These are phyloP conservation scores for Thalassiosira profunda DNA, from an alignment of 108 stramenopile genomes.

Conservation along the genomic window DNA sequence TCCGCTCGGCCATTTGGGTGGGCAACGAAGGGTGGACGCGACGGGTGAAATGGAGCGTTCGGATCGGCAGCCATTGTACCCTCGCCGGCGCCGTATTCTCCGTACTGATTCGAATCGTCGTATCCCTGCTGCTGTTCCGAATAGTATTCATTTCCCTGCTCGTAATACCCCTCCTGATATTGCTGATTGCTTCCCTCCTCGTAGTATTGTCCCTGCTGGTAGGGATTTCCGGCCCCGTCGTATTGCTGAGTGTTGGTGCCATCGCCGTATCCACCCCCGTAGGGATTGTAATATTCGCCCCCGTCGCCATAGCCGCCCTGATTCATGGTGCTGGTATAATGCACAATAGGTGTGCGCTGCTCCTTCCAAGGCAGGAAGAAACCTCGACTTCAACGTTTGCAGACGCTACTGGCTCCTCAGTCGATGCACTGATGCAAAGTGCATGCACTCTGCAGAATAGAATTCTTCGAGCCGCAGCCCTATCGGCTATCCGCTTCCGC, in stretches of 20 bases:
- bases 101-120: background rate
- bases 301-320: constrained; percentile 7
- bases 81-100: background rate
- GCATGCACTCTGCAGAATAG: too few species aligned
- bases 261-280: constrained; percentile 1
- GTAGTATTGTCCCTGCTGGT: too few species aligned
- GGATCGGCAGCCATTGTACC: background rate
- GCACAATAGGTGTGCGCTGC: too few species aligned
- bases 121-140: background rate
- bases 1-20: constrained; percentile 20
- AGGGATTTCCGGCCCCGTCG: too few species aligned
- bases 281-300: background rate
- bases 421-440: too few species aligned
- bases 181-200: constrained; percentile 1
- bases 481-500: too few species aligned
- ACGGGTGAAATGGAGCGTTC: constrained; percentile 19
- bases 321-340: too few species aligned
- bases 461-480: too few species aligned
- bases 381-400: too few species aligned
- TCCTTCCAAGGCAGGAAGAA: too few species aligned
- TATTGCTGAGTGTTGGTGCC: constrained; percentile 4
- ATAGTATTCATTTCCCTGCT: constrained; percentile 3
- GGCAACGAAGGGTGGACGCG: constrained; percentile 20
- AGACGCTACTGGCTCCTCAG: too few species aligned
- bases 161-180: background rate